Percentiles rank a stretch among this genome's conserved stretches.
phyloP scores from a whole-genome alignment of 2,329 filamentous ascomycete genomes.

The Fusarium caatingaense region DNA sequence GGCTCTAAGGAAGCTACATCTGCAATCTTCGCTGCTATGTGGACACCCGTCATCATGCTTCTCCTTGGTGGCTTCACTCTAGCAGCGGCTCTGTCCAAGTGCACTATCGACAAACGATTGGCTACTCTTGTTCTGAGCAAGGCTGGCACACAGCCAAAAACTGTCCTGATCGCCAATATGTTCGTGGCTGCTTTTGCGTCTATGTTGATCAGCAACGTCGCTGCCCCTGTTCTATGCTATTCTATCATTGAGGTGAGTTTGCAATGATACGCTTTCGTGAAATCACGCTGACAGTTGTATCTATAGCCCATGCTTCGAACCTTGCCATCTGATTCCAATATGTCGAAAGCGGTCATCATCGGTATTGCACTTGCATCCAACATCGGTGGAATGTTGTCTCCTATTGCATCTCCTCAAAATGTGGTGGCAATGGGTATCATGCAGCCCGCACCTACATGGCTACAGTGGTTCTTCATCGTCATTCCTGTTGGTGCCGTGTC shows the following conservation, averaged over 20 bases:
- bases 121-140: constrained; percentile 97
- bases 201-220: constrained; percentile 99
- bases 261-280: rapidly evolving
- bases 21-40: constrained; percentile 95
- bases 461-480: constrained; percentile 95
- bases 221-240: constrained; percentile 95
- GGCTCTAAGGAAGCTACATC: constrained; percentile 82
- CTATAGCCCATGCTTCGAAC: constrained; percentile 92
- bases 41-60: constrained; percentile 99
- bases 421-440: constrained; percentile 97
- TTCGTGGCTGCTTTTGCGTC: constrained; percentile 97
- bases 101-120: constrained; percentile 97
- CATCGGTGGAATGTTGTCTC: constrained; percentile 94
- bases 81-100: constrained; percentile 94
- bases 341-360: constrained; percentile 94
- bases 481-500: constrained; percentile 92
- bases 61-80: constrained; percentile 95
- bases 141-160: constrained; percentile 88
- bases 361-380: constrained; percentile 96
- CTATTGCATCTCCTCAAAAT: constrained; percentile 97
- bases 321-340: constrained; percentile 86
- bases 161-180: constrained; percentile 97
- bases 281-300: constrained; percentile 18
- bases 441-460: constrained; percentile 91
- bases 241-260: constrained; percentile 87